Base-by-base conservation (phyloP, 805 yeast genomes). In the Candida awuae region DNA sequence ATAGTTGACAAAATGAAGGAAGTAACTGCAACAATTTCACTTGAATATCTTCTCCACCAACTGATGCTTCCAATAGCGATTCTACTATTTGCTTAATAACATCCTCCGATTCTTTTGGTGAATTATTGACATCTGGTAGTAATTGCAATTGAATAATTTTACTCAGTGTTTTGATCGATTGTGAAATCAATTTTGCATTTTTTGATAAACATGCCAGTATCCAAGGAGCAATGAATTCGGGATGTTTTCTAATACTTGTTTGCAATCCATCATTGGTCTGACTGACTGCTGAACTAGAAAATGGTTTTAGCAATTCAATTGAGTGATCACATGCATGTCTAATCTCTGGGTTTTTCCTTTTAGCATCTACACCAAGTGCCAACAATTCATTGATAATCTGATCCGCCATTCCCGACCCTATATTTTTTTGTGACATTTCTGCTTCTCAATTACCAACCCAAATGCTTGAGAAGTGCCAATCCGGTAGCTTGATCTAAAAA, bases 11-110 rank as follows among this genome's bases (percentile, higher is more conserved):
- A 25, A 90, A 63, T 2, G 78, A 66, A 0, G 97, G 96, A 17
- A 90, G 65, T 10, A 84, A 67, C 61, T 90, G 98, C 28, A 90
- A 62, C 10, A 87, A 79, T 53, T 87, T 84, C 45, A 92, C 68
- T 58, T 90, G 97, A 33, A 85, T 80, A 5, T 41, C 43, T 30
- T 88, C 97, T 19, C 75, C 68, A 0, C 92, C 83, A 12, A 83
- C 63, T 50, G 77, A 78, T 0, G 94, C 84, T 41, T 84, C 88
- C 23, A 70, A 66, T 25, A 86, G 66, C 0, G 87, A 78, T 29
- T 75, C 80, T 16, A 90, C 61, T 6, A 90, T 67, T 6, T 70
- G 70, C 15, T 67, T 67, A 15, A 80, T 51, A 32, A 38, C 34
- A n/a, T 41, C 43, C 3, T 31, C 28, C 2, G 34, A 35, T 10